These are phyloP conservation scores for Simplicillium aogashimaense DNA, from an alignment of 2,329 filamentous ascomycete species.

Conservation along the genomic window DNA sequence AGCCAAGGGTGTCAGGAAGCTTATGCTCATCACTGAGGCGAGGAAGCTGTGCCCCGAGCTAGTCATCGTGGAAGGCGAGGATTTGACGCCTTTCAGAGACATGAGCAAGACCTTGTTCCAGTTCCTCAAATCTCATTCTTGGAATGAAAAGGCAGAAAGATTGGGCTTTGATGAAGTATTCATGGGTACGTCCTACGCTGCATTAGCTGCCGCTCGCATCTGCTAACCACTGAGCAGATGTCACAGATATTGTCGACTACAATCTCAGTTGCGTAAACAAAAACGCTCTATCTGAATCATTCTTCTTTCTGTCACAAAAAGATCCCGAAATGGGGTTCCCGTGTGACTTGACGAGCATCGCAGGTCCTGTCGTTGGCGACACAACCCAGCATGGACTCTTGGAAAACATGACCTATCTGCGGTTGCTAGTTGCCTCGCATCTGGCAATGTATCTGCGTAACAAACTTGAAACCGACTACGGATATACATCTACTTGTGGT, in stretches of 20 bases:
- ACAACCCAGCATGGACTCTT: conserved; percentile 12
- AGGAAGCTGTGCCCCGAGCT: conserved; percentile 72
- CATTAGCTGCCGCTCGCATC: no score
- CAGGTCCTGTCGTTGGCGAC: conserved; percentile 45
- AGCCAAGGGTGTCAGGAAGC: conserved; percentile 61
- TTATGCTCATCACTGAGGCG: conserved; percentile 78
- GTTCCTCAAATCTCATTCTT: conserved; percentile 64
- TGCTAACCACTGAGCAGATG: conserved; percentile 54
- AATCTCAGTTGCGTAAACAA: conserved; percentile 64
- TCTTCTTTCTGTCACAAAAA: conserved; percentile 64
- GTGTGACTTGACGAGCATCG: conserved; percentile 61
- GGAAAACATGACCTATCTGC: conserved; percentile 36
- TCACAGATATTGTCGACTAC: conserved; percentile 77
- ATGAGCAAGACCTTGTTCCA: conserved; percentile 71
- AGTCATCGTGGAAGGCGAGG: conserved; percentile 78
- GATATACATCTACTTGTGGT: conserved; percentile 81
- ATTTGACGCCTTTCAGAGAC: conserved; percentile 75
- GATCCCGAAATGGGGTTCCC: conserved; percentile 74
- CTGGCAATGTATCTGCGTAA: conserved; percentile 65
- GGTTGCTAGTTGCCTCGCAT: conserved; percentile 71
- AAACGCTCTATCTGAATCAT: conserved; percentile 55
- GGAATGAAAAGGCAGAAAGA: conserved; percentile 69
- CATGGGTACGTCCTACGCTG: no score
- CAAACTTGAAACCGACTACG: conserved; percentile 63
- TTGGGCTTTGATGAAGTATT: conserved; percentile 84